Base-by-base conservation (phyloP, 306 rosid genomes). In the Glycine latifolia region DNA sequence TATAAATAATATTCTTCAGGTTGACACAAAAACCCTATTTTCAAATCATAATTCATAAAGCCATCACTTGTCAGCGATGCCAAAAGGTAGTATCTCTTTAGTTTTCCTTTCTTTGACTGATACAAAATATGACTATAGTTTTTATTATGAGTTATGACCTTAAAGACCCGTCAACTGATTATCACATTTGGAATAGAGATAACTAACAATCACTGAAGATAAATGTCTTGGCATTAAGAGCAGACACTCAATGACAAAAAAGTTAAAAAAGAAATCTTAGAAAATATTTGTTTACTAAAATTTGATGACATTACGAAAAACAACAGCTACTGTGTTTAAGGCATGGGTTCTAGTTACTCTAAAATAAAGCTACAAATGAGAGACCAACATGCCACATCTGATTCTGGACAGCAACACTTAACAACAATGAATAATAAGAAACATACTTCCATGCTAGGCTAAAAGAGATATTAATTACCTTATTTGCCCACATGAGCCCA, bases 401-500 rank as follows among this genome's bases (percentile, higher is more conserved):
- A 35, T 56, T 75, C 71, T 75, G 85, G 77, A 75, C 54, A 10
- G 50, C 11, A 76, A 62, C 52, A 61, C 15, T 59, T 56, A 56
- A 56, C 65, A 47, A 48, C 39, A 39, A 67, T 59, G 14, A 69
- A 76, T 35, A 46, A 48, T n/a, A 60, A 53, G 13, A 75, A 69
- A 59, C 26, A 9, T 20, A 82, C 31, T 68, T 17, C 68, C 44
- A 56, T 1, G 9, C 39, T 11, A 61, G 61, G 69, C 60, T 61
- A 70, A 61, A 58, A 77, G 20, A 68, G 15, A 77, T 77, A 77
- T 15, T 53, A 60, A 71, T 70, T 62, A 83, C 86, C 75, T 83
- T 83, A 78, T 83, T 83, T 53, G 91, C 91, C 91, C 91, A 89
- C 89, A 79, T 89, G 39, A 89, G 88, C 54, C 91, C 91, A 10